A percentile compares a stretch with the other conserved stretches of the same genome.
Evolutionary conservation across 208 protist species (phyloP).

Genomic region (Leishmania amazonensis): DNA sequence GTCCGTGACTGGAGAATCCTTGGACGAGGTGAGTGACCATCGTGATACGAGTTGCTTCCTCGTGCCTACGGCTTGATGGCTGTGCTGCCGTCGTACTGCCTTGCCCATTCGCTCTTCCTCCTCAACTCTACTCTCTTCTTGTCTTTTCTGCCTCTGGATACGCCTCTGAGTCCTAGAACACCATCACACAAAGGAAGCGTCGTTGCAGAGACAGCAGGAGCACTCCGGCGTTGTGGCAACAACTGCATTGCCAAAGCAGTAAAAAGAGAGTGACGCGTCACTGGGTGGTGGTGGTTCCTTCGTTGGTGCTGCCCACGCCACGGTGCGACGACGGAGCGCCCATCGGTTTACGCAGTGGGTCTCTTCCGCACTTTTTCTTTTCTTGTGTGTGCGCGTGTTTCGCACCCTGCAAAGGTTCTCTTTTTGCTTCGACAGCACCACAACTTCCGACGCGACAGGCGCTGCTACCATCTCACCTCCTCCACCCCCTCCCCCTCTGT

Average conservation of each 20-base stretch:
- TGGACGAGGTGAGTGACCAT: not conserved
- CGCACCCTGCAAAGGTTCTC: not conserved
- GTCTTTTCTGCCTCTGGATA: not conserved
- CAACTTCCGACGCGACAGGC: not conserved
- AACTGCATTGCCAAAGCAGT: not conserved
- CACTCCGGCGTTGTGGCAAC: no score
- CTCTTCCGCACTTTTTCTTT: not conserved
- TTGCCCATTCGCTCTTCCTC: not conserved
- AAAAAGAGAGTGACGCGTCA: no score
- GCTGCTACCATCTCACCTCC: not conserved
- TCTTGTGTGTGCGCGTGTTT: not conserved
- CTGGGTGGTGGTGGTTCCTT: not conserved
- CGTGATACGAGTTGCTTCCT: not conserved
- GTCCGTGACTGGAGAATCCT: not conserved
- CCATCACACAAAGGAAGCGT: not conserved
- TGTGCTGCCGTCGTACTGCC: not conserved
- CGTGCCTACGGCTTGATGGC: not conserved
- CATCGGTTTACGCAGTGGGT: not conserved
- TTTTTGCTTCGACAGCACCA: not conserved
- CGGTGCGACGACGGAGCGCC: not conserved
- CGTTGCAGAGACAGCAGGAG: not conserved
- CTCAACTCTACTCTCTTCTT: not conserved
- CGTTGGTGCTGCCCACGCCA: not conserved
- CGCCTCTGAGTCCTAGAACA: not conserved
- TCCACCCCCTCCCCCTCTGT: not conserved